Evolutionary conservation across 768 basidiomycete species (phyloP).

Genomic region (Serendipita vermifera): DNA sequence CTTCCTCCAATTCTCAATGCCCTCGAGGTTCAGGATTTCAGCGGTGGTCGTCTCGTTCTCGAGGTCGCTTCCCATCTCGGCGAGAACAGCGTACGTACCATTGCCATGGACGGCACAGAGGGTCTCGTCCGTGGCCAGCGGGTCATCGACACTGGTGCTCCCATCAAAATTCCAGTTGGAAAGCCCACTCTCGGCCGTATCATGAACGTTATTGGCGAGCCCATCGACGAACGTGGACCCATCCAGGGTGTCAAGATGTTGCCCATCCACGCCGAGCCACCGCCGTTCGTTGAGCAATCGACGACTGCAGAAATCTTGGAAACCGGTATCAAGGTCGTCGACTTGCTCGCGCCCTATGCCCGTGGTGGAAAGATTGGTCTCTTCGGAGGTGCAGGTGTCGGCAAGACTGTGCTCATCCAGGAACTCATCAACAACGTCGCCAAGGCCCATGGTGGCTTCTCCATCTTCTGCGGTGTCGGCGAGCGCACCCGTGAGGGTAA

Average conservation of each 20-base stretch:
- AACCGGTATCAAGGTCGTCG: slow-evolving; percentile 99
- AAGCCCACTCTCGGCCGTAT: slow-evolving; percentile 91
- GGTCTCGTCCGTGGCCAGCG: slow-evolving; percentile 98
- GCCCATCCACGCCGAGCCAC: slow-evolving; percentile 96
- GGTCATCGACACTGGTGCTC: slow-evolving; percentile 92
- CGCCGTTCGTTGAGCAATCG: slow-evolving; percentile 95
- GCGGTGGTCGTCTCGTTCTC: slow-evolving; percentile 92
- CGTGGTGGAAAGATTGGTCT: slow-evolving; percentile 99
- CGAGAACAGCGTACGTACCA: slow-evolving; percentile 98
- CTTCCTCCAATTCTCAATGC: slow-evolving; percentile 98
- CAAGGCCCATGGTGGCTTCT: slow-evolving; percentile 99
- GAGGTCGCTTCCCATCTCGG: slow-evolving; percentile 98
- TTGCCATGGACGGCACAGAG: slow-evolving; percentile 99
- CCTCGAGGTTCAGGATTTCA: slow-evolving; percentile 91
- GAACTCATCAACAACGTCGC: slow-evolving; percentile 99
- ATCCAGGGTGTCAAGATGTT: slow-evolving; percentile 87
- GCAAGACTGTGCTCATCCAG: slow-evolving; percentile 99
- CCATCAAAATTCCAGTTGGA: slow-evolving; percentile 95
- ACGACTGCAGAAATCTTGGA: slow-evolving; percentile 98
- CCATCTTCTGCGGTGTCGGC: slow-evolving; percentile 98
- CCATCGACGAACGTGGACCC: slow-evolving; percentile 98
- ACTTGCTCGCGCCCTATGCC: slow-evolving; percentile 97
- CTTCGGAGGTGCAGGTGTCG: slow-evolving; percentile 99
- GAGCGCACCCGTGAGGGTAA: slow-evolving; percentile 99
- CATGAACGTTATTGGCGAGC: slow-evolving; percentile 99